Evolutionary conservation across 768 basidiomycete genomes (phyloP).

Genomic region (Heimioporus sp.): DNA sequence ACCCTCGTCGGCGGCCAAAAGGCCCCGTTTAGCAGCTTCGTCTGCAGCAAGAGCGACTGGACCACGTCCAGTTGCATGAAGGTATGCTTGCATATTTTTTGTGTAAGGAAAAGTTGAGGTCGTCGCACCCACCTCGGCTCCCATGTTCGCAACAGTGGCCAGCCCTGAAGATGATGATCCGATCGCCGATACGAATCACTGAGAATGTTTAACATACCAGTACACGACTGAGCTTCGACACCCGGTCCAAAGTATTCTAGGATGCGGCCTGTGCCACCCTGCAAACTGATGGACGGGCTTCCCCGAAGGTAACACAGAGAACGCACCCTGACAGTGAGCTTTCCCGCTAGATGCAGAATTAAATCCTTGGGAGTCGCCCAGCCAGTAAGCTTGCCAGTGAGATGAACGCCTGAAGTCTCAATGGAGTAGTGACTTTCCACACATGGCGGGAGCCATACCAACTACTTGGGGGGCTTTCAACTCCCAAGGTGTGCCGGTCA

Average conservation of each 20-base stretch:
- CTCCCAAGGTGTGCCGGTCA: conserved; percentile 99
- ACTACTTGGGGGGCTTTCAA: conserved; percentile 86
- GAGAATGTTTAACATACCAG: conserved; percentile 48
- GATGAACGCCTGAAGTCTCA: conserved; percentile 63
- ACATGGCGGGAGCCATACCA: conserved; percentile 43
- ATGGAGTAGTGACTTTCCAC: background rate
- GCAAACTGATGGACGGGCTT: conserved; percentile 3
- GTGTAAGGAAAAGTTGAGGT: conserved; percentile 98
- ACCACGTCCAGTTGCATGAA: conserved; percentile 84
- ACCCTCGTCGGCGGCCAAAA: conserved; percentile 79
- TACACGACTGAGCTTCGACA: conserved; percentile 86
- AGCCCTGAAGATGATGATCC: conserved; percentile 47
- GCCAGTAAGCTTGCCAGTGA: conserved; percentile 82
- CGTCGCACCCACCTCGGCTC: conserved; percentile 99
- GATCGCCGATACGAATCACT: background rate
- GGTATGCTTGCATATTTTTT: conserved; percentile 82
- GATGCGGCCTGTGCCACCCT: conserved; percentile 96
- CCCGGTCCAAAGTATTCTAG: conserved; percentile 97
- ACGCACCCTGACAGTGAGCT: conserved; percentile 86
- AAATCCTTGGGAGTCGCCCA: conserved; percentile 98
- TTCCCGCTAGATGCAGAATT: conserved; percentile 91
- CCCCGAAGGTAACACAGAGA: background rate
- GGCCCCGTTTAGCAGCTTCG: conserved; percentile 71
- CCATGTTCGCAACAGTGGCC: conserved; percentile 98
- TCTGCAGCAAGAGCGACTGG: conserved; percentile 88